Conservation (phyloP, 176 grass and related monocot species). For the Avena eriantha region DNA sequence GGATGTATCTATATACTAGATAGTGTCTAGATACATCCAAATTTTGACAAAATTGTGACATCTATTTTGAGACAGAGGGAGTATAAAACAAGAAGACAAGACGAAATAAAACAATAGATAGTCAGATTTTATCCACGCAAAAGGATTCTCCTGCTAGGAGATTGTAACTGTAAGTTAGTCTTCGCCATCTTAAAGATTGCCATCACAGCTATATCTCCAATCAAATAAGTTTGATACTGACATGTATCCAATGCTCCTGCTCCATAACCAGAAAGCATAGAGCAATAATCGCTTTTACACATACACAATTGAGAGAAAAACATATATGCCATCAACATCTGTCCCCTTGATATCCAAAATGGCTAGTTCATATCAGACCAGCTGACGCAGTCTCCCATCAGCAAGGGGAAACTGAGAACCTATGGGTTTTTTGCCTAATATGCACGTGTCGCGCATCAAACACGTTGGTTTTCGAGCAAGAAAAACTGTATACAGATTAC, state of each 20-base stretch:
- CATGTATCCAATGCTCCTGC: background rate
- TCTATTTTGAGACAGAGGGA: no score
- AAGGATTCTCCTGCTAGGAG: background rate
- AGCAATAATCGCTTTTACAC: background rate
- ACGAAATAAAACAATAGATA: conserved; percentile 20
- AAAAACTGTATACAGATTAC: conserved; percentile 1
- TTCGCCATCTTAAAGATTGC: background rate
- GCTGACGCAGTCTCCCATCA: background rate
- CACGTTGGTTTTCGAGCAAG: conserved; percentile 1
- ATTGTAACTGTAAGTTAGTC: background rate
- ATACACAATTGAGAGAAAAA: background rate
- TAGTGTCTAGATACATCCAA: no score
- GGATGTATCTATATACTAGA: no score
- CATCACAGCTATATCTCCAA: background rate
- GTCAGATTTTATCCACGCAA: background rate
- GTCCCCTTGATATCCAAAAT: background rate
- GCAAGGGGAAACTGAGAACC: background rate
- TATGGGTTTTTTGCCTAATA: background rate
- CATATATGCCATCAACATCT: background rate
- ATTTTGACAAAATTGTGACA: no score
- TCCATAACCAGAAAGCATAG: background rate
- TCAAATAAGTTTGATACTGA: background rate
- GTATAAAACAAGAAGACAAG: background rate
- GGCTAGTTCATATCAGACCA: conserved; percentile 4
- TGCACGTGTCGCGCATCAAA: background rate